Percentiles rank a stretch among this genome's conserved stretches.
Evolutionary conservation across 75 land plant genomes (phyloP).

Genomic region (Azolla pinnata): DNA sequence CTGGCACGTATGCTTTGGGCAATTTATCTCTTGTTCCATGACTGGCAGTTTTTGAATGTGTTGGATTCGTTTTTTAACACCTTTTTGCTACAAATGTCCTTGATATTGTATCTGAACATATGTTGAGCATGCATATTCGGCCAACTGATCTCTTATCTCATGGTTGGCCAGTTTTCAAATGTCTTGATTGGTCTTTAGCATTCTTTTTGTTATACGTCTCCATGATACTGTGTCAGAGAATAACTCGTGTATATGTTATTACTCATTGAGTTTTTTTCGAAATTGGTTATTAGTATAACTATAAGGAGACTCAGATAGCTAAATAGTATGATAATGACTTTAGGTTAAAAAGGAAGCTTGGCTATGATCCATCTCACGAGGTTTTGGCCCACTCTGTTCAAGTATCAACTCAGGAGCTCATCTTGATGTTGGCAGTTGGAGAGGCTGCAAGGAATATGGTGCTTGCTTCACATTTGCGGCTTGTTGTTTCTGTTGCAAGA

Average conservation of each 20-base stretch:
- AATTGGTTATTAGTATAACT: background rate
- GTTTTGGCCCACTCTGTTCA: constrained; percentile 58
- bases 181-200: background rate
- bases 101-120: no score
- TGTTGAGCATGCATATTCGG: no score
- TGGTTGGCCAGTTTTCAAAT: background rate
- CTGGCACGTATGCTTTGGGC: no score
- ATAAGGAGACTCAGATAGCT: background rate
- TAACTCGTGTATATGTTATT: background rate
- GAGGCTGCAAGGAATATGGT: constrained; percentile 66
- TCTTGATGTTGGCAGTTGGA: constrained; percentile 41
- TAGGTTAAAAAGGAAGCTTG: constrained; percentile 66
- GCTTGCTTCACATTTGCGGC: constrained; percentile 66
- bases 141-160: background rate
- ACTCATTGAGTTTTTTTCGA: background rate
- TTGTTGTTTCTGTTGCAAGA: constrained; percentile 84
- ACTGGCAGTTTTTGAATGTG: no score
- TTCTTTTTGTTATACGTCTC: background rate
- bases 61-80: no score
- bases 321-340: background rate
- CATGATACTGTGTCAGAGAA: background rate
- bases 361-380: constrained; percentile 71
- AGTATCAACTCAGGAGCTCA: constrained; percentile 48
- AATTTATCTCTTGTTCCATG: no score
- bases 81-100: no score